phyloP scores from a whole-genome alignment of 192 early-diverging fungal genomes.

The Linnemannia exigua region DNA sequence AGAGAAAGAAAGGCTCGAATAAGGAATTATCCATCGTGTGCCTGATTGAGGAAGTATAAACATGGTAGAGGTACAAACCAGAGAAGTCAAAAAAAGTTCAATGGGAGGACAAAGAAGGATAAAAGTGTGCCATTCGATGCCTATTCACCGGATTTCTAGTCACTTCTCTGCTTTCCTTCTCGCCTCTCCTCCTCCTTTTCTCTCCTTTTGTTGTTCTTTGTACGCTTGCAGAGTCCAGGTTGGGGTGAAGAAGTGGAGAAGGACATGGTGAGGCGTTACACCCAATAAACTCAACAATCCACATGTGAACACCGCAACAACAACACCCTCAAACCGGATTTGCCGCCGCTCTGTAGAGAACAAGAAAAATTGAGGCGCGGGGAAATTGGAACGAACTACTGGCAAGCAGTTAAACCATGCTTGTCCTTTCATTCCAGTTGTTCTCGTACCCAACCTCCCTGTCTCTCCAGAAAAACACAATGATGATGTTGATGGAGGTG shows the following conservation, averaged over 20 bases:
- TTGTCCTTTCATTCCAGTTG: neutral
- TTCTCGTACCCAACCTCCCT: neutral
- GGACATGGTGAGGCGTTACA: neutral
- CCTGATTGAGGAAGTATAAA: neutral
- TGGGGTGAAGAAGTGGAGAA: neutral
- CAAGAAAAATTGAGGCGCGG: too few species aligned
- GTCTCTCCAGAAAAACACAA: neutral
- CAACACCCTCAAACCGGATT: neutral
- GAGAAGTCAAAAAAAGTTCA: neutral
- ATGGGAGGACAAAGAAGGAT: neutral
- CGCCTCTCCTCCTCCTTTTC: neutral
- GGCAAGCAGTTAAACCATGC: neutral
- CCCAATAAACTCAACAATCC: neutral
- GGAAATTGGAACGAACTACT: too few species aligned
- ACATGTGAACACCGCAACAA: neutral
- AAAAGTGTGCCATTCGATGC: neutral
- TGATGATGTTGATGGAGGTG: neutral
- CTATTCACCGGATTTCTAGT: neutral
- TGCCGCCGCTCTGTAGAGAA: neutral
- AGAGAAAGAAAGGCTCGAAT: neutral
- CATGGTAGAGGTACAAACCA: neutral
- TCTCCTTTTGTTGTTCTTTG: neutral
- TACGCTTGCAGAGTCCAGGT: neutral
- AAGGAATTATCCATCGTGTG: conserved; percentile 12
- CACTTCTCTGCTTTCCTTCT: neutral